Evolutionary conservation across 148 eudicot species (phyloP).

Genomic region (Rhododendron henanense): DNA sequence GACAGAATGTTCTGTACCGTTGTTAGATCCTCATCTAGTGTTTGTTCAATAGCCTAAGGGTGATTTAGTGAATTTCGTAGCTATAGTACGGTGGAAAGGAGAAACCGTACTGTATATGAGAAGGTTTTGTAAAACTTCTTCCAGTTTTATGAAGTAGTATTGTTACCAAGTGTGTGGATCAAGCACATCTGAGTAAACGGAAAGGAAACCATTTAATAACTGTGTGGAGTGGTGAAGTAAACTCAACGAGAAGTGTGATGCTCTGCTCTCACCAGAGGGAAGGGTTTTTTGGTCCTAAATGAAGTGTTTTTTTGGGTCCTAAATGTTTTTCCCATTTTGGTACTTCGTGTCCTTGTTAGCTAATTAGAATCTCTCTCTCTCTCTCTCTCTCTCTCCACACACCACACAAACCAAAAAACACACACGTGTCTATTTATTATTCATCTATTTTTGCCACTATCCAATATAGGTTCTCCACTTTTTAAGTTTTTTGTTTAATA

Average conservation of each 20-base stretch:
- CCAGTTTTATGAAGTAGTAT: background rate
- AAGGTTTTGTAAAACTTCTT: background rate
- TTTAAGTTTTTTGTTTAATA: background rate
- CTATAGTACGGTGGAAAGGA: background rate
- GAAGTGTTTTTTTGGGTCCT: background rate
- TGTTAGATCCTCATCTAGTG: background rate
- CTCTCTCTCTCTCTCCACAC: background rate
- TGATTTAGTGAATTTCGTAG: background rate
- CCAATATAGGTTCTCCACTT: background rate
- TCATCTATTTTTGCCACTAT: background rate
- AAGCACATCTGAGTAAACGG: background rate
- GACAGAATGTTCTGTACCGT: background rate
- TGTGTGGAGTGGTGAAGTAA: background rate
- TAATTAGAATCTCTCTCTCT: background rate
- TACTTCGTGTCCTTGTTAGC: background rate
- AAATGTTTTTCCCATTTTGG: background rate
- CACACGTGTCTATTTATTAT: background rate
- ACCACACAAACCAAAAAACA: background rate
- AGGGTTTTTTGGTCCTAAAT: background rate
- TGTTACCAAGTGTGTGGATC: background rate
- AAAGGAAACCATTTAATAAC: background rate
- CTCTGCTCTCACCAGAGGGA: background rate
- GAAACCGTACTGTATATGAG: background rate
- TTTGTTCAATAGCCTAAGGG: background rate
- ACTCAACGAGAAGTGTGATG: background rate